phyloP scores from a whole-genome alignment of 306 rosid species.

The Cucumis cinereus region DNA sequence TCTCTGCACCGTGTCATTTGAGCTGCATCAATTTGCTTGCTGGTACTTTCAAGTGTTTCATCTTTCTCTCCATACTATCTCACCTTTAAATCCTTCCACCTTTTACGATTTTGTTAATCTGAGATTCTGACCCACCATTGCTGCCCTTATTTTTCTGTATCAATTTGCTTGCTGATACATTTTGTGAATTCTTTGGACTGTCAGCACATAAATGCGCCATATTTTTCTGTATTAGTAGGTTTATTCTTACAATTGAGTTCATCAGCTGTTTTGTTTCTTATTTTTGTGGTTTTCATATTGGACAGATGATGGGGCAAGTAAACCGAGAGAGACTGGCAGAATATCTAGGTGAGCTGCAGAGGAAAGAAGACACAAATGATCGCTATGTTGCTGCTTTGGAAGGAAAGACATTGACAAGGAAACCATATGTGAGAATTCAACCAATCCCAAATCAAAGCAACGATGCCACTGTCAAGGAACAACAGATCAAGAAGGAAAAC shows the following conservation, averaged over 20 bases:
- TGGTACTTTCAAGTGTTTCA: neutral
- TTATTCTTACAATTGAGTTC: neutral
- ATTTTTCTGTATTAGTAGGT: neutral
- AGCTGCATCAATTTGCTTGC: neutral
- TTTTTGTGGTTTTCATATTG: neutral
- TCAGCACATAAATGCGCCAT: neutral
- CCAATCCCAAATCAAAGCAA: constrained; percentile 36
- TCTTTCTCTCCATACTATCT: neutral
- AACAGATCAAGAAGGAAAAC: constrained; percentile 24
- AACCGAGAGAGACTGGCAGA: constrained; percentile 77
- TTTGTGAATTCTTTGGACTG: neutral
- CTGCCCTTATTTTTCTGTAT: too few species aligned
- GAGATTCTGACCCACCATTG: neutral
- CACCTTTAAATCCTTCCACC: neutral
- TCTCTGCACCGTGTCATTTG: neutral
- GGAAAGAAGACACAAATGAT: constrained; percentile 81
- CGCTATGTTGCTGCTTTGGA: constrained; percentile 79
- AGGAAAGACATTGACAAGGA: constrained; percentile 75
- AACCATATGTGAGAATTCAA: constrained; percentile 82
- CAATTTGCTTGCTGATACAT: too few species aligned
- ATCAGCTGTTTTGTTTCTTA: neutral
- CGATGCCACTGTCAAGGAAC: constrained; percentile 17
- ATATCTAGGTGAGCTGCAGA: constrained; percentile 68
- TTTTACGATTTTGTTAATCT: neutral
- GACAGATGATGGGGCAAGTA: constrained; percentile 72